Evolutionary conservation across 2,329 filamentous ascomycete species (phyloP).

Genomic region (Venturia oleaginea): DNA sequence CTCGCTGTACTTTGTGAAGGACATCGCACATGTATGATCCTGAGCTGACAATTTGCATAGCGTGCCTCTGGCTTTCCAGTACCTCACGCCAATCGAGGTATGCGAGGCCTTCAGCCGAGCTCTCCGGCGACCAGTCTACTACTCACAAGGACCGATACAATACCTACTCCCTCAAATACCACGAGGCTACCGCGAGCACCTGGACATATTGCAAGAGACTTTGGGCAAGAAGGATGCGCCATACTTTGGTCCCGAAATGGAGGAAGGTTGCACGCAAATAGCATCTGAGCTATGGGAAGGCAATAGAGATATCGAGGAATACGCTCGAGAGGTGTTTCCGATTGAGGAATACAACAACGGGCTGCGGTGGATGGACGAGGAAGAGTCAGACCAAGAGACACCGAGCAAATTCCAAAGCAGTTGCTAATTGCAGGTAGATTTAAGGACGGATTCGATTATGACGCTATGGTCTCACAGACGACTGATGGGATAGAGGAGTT

Average conservation of each 20-base stretch:
- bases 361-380: conserved; percentile 76
- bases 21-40: not conserved
- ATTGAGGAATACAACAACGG: conserved; percentile 93
- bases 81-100: conserved; percentile 72
- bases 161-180: conserved; percentile 73
- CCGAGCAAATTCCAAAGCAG: conserved; percentile 3
- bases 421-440: conserved; percentile 5
- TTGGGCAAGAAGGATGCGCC: conserved; percentile 51
- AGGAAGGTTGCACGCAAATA: conserved; percentile 56
- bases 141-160: conserved; percentile 70
- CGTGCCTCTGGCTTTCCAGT: conserved; percentile 84
- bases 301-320: conserved; percentile 83
- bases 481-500: not conserved
- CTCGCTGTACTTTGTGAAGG: not conserved
- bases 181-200: conserved; percentile 77
- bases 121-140: conserved; percentile 67
- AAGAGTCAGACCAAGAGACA: conserved; percentile 19
- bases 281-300: conserved; percentile 85
- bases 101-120: conserved; percentile 73
- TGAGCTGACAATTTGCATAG: conserved; percentile 31
- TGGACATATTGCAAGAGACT: conserved; percentile 55
- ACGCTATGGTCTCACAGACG: not conserved
- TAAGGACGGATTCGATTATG: conserved; percentile 1
- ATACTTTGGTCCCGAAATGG: conserved; percentile 53
- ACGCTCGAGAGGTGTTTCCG: conserved; percentile 86